Conservation (phyloP, 1,139 yeast genomes). For the Geotrichum fermentans region DNA sequence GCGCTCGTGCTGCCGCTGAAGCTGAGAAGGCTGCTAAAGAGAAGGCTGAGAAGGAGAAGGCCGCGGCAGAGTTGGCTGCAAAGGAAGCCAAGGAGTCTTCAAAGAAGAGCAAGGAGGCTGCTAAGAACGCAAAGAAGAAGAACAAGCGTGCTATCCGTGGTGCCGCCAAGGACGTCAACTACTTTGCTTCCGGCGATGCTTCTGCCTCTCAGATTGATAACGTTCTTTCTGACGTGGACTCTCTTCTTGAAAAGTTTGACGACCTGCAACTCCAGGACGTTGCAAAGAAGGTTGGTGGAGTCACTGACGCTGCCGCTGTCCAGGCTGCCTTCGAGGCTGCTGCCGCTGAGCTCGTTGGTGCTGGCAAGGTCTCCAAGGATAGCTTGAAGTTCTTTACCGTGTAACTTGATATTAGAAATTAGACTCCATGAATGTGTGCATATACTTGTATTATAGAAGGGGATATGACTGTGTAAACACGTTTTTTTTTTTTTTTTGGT, state of each 20-base stretch:
- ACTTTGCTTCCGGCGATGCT: slow-evolving; percentile 61
- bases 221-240: slow-evolving; percentile 60
- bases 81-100: slow-evolving; percentile 56
- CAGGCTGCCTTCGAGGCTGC: slow-evolving; percentile 50
- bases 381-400: slow-evolving; percentile 20
- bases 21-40: slow-evolving; percentile 77
- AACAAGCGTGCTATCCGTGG: slow-evolving; percentile 88
- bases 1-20: slow-evolving; percentile 91
- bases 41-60: slow-evolving; percentile 77
- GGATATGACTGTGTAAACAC: no score
- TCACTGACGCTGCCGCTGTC: slow-evolving; percentile 46
- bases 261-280: slow-evolving; percentile 68
- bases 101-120: slow-evolving; percentile 96
- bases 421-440: not conserved
- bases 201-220: slow-evolving; percentile 53
- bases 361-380: slow-evolving; percentile 37
- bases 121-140: slow-evolving; percentile 95
- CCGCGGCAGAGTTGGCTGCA: slow-evolving; percentile 64
- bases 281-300: slow-evolving; percentile 56
- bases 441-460: not conserved
- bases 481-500: no score
- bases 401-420: slow-evolving; percentile 8
- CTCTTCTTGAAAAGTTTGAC: slow-evolving; percentile 70
- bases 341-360: slow-evolving; percentile 43
- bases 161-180: slow-evolving; percentile 76